Percentiles rank a stretch among this genome's conserved stretches.
These are phyloP conservation scores for Saccharomyces kudriavzevii DNA, from an alignment of 805 yeast species.

Conservation along the genomic window DNA sequence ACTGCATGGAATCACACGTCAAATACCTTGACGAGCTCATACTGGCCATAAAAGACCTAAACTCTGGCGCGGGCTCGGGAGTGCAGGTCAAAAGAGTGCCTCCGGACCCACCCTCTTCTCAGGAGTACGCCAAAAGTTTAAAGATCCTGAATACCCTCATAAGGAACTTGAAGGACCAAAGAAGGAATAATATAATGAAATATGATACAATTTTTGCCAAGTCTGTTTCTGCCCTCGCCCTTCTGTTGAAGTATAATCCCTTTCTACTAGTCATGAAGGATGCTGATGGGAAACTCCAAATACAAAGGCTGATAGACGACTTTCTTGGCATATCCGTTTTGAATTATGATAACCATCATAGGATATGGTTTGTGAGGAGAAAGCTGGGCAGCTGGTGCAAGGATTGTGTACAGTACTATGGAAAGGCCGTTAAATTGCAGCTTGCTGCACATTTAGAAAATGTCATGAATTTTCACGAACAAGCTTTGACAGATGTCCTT, in stretches of 20 bases:
- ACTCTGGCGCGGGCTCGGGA: not conserved
- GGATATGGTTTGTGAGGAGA: constrained; percentile 23
- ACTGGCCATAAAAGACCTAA: constrained; percentile 19
- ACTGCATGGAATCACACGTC: constrained; percentile 21
- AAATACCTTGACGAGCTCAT: constrained; percentile 27
- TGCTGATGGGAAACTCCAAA: not conserved
- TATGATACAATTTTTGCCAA: constrained; percentile 22
- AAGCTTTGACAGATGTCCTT: constrained; percentile 11
- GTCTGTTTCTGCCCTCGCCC: constrained; percentile 23
- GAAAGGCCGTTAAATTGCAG: constrained; percentile 5
- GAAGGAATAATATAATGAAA: constrained; percentile 5
- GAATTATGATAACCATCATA: constrained; percentile 10
- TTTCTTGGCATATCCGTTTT: constrained; percentile 11
- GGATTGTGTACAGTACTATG: constrained; percentile 8
- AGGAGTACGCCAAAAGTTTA: constrained; percentile 10
- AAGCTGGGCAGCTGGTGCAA: constrained; percentile 24
- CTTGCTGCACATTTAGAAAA: constrained; percentile 7
- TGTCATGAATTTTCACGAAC: constrained; percentile 11
- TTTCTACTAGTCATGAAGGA: constrained; percentile 7
- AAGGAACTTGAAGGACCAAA: constrained; percentile 13
- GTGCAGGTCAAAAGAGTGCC: not conserved
- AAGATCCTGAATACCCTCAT: constrained; percentile 18
- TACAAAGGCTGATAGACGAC: constrained; percentile 8
- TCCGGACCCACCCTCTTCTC: not conserved
- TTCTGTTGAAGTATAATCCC: constrained; percentile 19